Conservation (phyloP, 2,329 filamentous ascomycete species). For the Hypoxylon sp. region DNA sequence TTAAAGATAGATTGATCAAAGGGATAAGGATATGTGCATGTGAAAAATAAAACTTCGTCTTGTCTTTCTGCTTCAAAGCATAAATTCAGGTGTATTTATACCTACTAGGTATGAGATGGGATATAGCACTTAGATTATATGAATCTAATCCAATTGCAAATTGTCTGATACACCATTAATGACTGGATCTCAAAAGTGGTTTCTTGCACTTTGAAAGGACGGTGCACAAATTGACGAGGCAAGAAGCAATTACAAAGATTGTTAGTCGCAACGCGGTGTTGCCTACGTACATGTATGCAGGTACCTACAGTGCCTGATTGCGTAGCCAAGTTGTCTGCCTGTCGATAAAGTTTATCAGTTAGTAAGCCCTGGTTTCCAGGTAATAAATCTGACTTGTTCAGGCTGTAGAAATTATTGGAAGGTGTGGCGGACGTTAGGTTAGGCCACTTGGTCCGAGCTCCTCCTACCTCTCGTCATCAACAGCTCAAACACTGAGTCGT, state of each 20-base stretch:
- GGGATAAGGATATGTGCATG: no score
- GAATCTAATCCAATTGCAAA: no score
- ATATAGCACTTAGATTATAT: no score
- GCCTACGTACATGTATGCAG: slow-evolving; percentile 35
- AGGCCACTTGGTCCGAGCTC: slow-evolving; percentile 45
- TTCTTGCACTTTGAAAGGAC: no score
- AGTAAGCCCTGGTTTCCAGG: slow-evolving; percentile 30
- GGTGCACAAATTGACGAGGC: background rate
- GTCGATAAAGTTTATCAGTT: slow-evolving; percentile 41
- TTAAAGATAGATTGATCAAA: no score
- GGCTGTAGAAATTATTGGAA: slow-evolving; percentile 43
- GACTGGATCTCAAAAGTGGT: no score
- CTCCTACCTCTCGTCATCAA: slow-evolving; percentile 46
- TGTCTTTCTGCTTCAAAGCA: no score
- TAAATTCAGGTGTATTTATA: no score
- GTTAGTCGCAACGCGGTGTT: background rate
- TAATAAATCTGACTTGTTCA: slow-evolving; percentile 43
- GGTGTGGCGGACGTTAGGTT: slow-evolving; percentile 36
- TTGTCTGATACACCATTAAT: no score
- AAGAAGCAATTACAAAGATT: slow-evolving; percentile 1
- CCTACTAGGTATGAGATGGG: no score
- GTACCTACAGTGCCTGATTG: slow-evolving; percentile 42
- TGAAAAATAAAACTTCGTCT: no score
- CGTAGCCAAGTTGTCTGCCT: slow-evolving; percentile 45
- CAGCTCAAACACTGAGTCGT: slow-evolving; percentile 40